These are phyloP conservation scores for Leishmania guyanensis DNA, from an alignment of 208 protist species.

Conservation along the genomic window DNA sequence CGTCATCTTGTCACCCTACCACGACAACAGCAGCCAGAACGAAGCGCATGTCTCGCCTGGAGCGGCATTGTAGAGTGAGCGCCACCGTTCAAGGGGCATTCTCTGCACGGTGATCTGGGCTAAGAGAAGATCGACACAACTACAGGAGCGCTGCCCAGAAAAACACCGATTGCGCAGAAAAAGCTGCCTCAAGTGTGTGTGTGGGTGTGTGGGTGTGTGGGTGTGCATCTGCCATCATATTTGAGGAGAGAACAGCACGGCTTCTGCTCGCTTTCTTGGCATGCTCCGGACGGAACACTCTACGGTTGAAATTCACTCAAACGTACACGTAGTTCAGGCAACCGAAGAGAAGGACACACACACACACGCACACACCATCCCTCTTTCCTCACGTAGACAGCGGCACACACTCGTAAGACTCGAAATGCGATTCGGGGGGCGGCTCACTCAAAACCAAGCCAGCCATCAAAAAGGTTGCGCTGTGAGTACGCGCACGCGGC, in stretches of 20 bases:
- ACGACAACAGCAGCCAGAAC: background rate
- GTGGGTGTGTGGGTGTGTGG: too few relatives aligned
- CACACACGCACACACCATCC: background rate
- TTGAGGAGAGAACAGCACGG: background rate
- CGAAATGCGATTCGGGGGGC: background rate
- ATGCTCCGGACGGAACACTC: background rate
- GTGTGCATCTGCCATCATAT: background rate
- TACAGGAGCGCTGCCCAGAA: background rate
- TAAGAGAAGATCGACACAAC: background rate
- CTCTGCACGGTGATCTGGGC: background rate
- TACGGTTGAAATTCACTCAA: background rate
- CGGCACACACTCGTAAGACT: background rate
- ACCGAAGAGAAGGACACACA: background rate
- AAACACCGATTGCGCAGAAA: background rate
- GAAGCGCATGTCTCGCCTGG: background rate
- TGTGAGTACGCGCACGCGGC: slow-evolving; percentile 42
- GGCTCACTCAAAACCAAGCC: background rate
- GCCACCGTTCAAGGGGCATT: background rate
- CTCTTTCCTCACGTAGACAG: background rate
- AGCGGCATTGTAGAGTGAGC: background rate
- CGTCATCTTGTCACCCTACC: background rate
- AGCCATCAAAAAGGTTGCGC: slow-evolving; percentile 13
- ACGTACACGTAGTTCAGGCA: background rate
- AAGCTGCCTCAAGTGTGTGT: background rate
- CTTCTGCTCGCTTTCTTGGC: background rate